phyloP scores from a whole-genome alignment of 352 stramenopile species.

The Pythium pyrilobum region DNA sequence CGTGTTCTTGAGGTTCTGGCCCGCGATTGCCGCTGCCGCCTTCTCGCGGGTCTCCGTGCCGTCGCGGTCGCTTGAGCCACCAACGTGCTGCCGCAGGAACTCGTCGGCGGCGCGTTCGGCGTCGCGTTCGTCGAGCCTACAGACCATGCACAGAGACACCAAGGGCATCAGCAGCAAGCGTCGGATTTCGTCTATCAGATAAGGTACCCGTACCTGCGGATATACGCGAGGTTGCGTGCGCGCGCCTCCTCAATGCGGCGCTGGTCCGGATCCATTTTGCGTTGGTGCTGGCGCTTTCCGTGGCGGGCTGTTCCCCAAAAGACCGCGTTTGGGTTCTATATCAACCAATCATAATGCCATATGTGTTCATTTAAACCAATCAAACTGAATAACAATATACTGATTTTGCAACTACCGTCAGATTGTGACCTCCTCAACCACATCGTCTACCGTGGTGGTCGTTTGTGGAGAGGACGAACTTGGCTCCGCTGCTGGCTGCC shows the following conservation, averaged over 20 bases:
- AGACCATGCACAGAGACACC: not conserved
- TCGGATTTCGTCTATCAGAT: not conserved
- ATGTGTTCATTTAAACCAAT: not conserved
- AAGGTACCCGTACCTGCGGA: slow-evolving; percentile 31
- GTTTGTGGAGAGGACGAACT: too few species aligned
- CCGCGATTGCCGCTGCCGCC: slow-evolving; percentile 2
- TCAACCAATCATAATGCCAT: not conserved
- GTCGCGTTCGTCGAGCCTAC: slow-evolving; percentile 49
- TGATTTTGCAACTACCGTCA: too few species aligned
- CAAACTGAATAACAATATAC: too few species aligned
- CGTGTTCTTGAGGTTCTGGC: slow-evolving; percentile 32
- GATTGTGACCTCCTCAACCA: too few species aligned
- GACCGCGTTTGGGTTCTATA: not conserved
- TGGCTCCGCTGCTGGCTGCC: too few species aligned
- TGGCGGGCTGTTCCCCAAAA: too few species aligned
- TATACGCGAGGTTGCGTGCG: slow-evolving; percentile 73
- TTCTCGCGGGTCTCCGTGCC: slow-evolving; percentile 12
- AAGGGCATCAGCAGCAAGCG: not conserved
- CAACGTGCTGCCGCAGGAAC: slow-evolving; percentile 27
- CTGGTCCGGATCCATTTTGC: slow-evolving; percentile 14
- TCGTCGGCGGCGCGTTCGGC: slow-evolving; percentile 35
- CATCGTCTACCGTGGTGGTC: too few species aligned
- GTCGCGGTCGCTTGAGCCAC: not conserved
- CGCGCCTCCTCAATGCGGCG: slow-evolving; percentile 53
- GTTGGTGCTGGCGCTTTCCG: not conserved